These are phyloP conservation scores for Trypanosoma theileri DNA, from an alignment of 208 protist genomes.

Conservation along the genomic window DNA sequence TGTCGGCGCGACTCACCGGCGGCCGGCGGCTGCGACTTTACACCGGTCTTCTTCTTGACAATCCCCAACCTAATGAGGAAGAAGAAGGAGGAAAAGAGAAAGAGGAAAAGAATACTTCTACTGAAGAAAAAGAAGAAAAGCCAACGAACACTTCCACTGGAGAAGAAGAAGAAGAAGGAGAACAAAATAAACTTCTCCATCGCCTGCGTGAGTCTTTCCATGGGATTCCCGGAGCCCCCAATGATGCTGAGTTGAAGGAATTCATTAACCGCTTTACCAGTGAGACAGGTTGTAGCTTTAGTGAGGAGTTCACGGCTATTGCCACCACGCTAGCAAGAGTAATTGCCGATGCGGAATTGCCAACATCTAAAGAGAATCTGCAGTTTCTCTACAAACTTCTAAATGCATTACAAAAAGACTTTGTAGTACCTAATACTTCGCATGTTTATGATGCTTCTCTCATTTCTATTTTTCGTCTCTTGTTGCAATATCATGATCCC, in stretches of 20 bases:
- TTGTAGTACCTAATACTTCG: slow-evolving; percentile 39
- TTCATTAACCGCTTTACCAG: slow-evolving; percentile 42
- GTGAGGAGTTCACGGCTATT: slow-evolving; percentile 41
- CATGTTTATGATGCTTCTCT: slow-evolving; percentile 45
- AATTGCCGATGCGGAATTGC: slow-evolving; percentile 23
- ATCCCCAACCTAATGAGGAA: slow-evolving; percentile 15
- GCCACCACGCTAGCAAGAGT: slow-evolving; percentile 43
- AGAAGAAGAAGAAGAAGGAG: no score
- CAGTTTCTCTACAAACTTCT: slow-evolving; percentile 31
- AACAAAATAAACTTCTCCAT: no score
- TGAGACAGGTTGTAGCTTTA: slow-evolving; percentile 46
- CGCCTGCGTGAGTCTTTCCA: no score
- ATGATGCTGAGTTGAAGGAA: slow-evolving; percentile 33
- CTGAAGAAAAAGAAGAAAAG: slow-evolving; percentile 19
- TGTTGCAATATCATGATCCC: slow-evolving; percentile 92
- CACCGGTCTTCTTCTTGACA: slow-evolving; percentile 48
- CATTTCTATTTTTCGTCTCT: slow-evolving; percentile 55
- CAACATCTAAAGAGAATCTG: slow-evolving; percentile 20
- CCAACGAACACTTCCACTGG: no score
- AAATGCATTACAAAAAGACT: slow-evolving; percentile 38
- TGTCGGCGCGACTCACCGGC: slow-evolving; percentile 44
- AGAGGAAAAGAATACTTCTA: not conserved
- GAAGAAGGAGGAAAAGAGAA: slow-evolving; percentile 25
- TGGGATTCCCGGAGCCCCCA: no score
- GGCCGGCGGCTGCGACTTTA: slow-evolving; percentile 56